Evolutionary conservation across 768 basidiomycete species (phyloP).

Genomic region (Lyophyllum decastes): DNA sequence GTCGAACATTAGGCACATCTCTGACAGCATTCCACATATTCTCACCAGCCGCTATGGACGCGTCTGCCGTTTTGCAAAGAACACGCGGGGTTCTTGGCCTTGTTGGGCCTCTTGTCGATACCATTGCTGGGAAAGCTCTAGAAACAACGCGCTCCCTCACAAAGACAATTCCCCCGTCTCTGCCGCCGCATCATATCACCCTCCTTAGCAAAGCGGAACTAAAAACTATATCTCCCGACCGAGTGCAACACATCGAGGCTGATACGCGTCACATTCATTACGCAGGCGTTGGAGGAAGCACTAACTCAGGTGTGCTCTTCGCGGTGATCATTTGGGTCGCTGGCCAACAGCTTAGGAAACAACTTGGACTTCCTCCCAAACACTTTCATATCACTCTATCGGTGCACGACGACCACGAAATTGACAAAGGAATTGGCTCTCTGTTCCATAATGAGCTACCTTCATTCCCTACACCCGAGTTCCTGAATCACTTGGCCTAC

Average conservation of each 20-base stretch:
- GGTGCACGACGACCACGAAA: slow-evolving; percentile 36
- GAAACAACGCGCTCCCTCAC: neutral
- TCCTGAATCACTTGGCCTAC: slow-evolving; percentile 49
- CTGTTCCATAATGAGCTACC: slow-evolving; percentile 40
- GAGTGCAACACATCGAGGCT: slow-evolving; percentile 21
- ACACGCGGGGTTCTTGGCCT: slow-evolving; percentile 20
- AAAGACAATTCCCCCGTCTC: neutral
- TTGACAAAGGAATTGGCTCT: slow-evolving; percentile 49
- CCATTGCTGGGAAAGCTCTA: slow-evolving; percentile 16
- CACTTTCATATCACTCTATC: slow-evolving; percentile 60
- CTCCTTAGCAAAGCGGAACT: slow-evolving; percentile 42
- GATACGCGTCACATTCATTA: slow-evolving; percentile 33
- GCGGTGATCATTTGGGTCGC: slow-evolving; percentile 57
- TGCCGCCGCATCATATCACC: slow-evolving; percentile 39
- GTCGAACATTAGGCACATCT: too few relatives aligned
- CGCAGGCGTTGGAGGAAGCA: slow-evolving; percentile 42
- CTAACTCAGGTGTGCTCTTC: slow-evolving; percentile 36
- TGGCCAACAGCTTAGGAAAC: slow-evolving; percentile 51
- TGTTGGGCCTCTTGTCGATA: slow-evolving; percentile 19
- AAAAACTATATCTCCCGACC: slow-evolving; percentile 21
- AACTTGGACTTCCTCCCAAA: slow-evolving; percentile 48
- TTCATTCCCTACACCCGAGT: slow-evolving; percentile 25
- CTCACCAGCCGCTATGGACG: slow-evolving; percentile 2
- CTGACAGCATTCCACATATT: neutral
- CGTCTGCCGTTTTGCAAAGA: slow-evolving; percentile 7